Base-by-base conservation (phyloP, 257 asterid genomes). In the Nemophila menziesii region DNA sequence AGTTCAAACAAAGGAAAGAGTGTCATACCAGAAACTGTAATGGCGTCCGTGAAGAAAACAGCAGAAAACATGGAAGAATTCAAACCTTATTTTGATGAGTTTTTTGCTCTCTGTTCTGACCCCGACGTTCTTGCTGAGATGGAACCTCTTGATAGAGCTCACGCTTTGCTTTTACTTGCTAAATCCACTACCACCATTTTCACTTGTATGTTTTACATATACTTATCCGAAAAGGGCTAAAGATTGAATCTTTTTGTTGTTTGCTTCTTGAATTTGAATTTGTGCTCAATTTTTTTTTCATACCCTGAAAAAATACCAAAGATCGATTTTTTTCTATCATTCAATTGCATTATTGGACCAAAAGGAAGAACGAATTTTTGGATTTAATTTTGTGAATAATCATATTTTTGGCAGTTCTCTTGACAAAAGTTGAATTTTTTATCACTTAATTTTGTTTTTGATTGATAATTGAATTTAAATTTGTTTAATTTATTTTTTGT, bases 141-240 rank as follows among this genome's bases (percentile, higher is more conserved):
- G 95, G 78, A 71, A 48, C 93, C 93, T 51, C 84, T 90, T 22
- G 74, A 77, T 19, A 77, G 92, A 73, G 96, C 96, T 29, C 80
- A 72, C 22, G 69, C 73, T 55, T 74, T 80, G 50, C 69, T 78
- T 14, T 46, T 84, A 69, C 58, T 84, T 45, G 77, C 96, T 55
- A 74, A 80, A 68, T 61, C 82, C 43, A 72, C 80, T 26, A 90
- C 98, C 2, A 70, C 70, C 58, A 74, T 81, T 43, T 79, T 76
- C 51, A 73, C 93, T 34, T 63, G 95, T 84, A 84, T 37, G 87
- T 33, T 5, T 19, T 10, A 29, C 3, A 2, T 2, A 29, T 29
- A 29, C 36, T 29, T 29, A 7, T 2, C 12, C 4, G 36, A 2
- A 29, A 3, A 29, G 12, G 27, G 38, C 16, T 36, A 33, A 16